Conservation (phyloP, 1,284 basidiomycete species). For the Ustilago sp. region DNA sequence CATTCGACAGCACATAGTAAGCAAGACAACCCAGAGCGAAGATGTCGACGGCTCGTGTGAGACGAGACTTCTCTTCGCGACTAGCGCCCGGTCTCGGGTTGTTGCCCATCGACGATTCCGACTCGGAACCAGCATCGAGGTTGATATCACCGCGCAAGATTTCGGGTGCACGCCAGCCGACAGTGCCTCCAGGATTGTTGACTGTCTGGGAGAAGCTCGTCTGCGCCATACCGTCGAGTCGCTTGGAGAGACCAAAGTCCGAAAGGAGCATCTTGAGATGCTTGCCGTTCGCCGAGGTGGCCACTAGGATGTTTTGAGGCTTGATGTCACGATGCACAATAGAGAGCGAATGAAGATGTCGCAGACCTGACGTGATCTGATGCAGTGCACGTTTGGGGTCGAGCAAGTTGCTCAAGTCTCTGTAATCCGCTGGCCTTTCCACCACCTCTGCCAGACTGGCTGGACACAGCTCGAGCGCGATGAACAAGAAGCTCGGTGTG, state of each 20-base stretch:
- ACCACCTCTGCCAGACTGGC: conserved; percentile 93
- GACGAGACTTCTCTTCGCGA: conserved; percentile 49
- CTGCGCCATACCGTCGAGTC: conserved; percentile 65
- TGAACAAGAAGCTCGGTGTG: conserved; percentile 83
- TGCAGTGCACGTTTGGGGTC: conserved; percentile 86
- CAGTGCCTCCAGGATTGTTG: conserved; percentile 67
- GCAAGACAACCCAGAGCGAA: conserved; percentile 68
- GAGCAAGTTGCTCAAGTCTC: conserved; percentile 57
- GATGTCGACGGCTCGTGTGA: conserved; percentile 67
- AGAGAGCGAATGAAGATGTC: conserved; percentile 92
- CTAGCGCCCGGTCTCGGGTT: conserved; percentile 18
- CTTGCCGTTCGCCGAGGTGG: conserved; percentile 48
- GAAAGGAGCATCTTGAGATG: conserved; percentile 67
- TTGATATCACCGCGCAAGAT: conserved; percentile 62
- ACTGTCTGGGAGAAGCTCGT: conserved; percentile 67
- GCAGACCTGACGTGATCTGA: conserved; percentile 87
- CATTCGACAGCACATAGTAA: conserved; percentile 67
- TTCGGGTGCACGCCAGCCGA: conserved; percentile 68
- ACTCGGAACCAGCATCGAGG: conserved; percentile 55
- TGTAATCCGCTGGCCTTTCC: conserved; percentile 72
- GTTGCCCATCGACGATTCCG: conserved; percentile 53
- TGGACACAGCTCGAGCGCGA: conserved; percentile 95
- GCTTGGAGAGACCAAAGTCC: conserved; percentile 68
- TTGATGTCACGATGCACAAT: conserved; percentile 98
- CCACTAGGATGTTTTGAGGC: conserved; percentile 95